Conservation (phyloP, 768 basidiomycete species). For the Boletus tomentosulus region DNA sequence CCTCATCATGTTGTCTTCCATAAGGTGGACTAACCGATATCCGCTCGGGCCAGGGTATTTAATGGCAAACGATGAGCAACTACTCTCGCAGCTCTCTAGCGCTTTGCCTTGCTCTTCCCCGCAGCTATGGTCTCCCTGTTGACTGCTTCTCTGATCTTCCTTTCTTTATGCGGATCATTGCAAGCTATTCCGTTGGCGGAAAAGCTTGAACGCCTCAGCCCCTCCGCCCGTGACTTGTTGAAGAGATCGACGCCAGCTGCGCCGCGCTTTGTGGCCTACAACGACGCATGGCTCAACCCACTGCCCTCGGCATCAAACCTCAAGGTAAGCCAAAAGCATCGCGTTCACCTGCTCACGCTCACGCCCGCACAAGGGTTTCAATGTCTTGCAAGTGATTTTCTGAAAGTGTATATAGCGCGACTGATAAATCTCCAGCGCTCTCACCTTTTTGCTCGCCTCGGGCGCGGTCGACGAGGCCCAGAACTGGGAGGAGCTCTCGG, state of each 20-base stretch:
- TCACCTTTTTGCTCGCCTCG: slow-evolving; percentile 40
- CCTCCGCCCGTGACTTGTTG: slow-evolving; percentile 17
- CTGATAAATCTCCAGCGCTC: slow-evolving; percentile 20
- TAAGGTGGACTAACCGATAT: neutral
- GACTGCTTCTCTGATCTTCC: neutral
- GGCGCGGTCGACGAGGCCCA: slow-evolving; percentile 44
- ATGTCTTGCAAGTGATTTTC: slow-evolving; percentile 28
- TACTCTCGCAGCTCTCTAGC: neutral
- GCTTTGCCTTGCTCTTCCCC: too few relatives aligned
- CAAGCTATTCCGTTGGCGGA: slow-evolving; percentile 19
- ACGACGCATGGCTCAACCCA: slow-evolving; percentile 40
- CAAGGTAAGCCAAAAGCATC: slow-evolving; percentile 26
- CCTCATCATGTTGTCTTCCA: too few relatives aligned
- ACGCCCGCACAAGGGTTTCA: slow-evolving; percentile 27
- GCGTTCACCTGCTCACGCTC: too few relatives aligned
- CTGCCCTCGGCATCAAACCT: slow-evolving; percentile 43
- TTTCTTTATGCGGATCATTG: slow-evolving; percentile 7
- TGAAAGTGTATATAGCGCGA: neutral
- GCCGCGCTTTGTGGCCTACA: slow-evolving; percentile 46
- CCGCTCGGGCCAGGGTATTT: slow-evolving; percentile 13
- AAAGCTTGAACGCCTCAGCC: slow-evolving; percentile 21
- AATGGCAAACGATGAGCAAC: slow-evolving; percentile 1
- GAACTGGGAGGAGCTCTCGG: slow-evolving; percentile 40
- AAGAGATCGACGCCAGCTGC: slow-evolving; percentile 34
- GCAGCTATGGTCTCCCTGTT: slow-evolving; percentile 16